Evolutionary conservation across 352 stramenopile species (phyloP), one percentile per base, ranked within the genome.

Genomic region (Globisporangium apiculatum): DNA sequence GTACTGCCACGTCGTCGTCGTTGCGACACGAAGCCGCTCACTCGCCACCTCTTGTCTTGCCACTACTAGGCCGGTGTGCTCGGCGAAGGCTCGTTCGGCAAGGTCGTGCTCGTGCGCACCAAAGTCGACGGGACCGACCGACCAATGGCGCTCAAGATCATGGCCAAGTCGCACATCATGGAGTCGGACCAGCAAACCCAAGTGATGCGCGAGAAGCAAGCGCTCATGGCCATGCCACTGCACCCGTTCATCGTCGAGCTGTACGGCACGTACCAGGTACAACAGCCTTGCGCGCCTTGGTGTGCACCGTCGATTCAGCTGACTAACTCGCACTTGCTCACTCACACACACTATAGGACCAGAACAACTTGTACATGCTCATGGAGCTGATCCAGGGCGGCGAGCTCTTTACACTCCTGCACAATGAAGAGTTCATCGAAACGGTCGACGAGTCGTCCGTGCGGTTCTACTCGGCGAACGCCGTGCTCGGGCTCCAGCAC

Each of bases 21-120:
- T 43, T 43, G 40, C 40, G 7, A 43, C 40, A 12, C 7, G 40
- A 14, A 43, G 11, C 11, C 40, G 11, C 40, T 8, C 8, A 6
- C 7, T 45, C 5, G 35, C 17, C 31, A 18, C 8, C 24, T 17
- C 24, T 17, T 36, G 17, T 15, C 10, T 15, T 31, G 24, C 3
- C 24, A 17, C 18, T 7, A 37, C 48, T 49, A 88, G 80, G 80
- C 87, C 37, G 77, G 86, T 24, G 93, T 97, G 5, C 71, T 99
- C 3, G 96, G 96, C 55, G 89, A 98, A 66, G 96, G 96, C 9
- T 98, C 96, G 0, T 98, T 98, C 69, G 96, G 96, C 38, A 96
- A 97, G 61, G 96, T 99, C 3, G 94, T 94, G 64, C 83, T 99
- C 48, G 91, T 97, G 0, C 83, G 83, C 55, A 73, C 80, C 8